Percentiles rank a stretch among this genome's conserved stretches.
Conservation (phyloP, 495 filamentous ascomycete species). For the Xylaria telfairii region DNA sequence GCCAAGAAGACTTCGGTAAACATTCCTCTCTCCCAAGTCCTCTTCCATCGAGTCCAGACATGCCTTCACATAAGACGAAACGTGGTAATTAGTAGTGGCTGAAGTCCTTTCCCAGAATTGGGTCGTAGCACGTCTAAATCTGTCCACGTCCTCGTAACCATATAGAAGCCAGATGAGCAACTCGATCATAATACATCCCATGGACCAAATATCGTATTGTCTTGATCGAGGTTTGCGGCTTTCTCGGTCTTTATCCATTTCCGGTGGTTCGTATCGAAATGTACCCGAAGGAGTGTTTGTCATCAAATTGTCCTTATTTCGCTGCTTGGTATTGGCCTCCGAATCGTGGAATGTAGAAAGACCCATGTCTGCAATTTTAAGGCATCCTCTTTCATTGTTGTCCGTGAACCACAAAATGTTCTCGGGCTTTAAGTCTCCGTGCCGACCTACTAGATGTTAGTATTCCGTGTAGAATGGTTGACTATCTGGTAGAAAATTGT, state of each 20-base stretch:
- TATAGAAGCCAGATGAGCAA: constrained; percentile 45
- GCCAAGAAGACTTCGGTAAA: constrained; percentile 25
- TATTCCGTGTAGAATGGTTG: background rate
- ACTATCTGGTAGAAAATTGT: background rate
- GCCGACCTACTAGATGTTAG: constrained; percentile 10
- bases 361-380: constrained; percentile 40
- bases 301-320: constrained; percentile 14
- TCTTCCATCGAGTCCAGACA: background rate
- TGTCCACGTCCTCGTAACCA: constrained; percentile 30
- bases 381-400: constrained; percentile 8
- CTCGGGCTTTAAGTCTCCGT: constrained; percentile 42
- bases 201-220: constrained; percentile 47
- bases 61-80: background rate
- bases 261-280: constrained; percentile 38
- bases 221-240: constrained; percentile 28
- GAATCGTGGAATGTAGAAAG: constrained; percentile 33
- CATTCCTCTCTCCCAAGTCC: constrained; percentile 3
- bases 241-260: constrained; percentile 1
- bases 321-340: constrained; percentile 23
- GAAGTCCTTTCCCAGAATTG: background rate
- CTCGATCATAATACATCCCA: constrained; percentile 47
- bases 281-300: constrained; percentile 23
- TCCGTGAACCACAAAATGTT: constrained; percentile 33
- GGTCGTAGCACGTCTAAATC: constrained; percentile 29
- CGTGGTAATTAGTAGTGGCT: background rate